Evolutionary conservation across 164 flowering plant species (phyloP).

Genomic region (Nymphaea thermarum): DNA sequence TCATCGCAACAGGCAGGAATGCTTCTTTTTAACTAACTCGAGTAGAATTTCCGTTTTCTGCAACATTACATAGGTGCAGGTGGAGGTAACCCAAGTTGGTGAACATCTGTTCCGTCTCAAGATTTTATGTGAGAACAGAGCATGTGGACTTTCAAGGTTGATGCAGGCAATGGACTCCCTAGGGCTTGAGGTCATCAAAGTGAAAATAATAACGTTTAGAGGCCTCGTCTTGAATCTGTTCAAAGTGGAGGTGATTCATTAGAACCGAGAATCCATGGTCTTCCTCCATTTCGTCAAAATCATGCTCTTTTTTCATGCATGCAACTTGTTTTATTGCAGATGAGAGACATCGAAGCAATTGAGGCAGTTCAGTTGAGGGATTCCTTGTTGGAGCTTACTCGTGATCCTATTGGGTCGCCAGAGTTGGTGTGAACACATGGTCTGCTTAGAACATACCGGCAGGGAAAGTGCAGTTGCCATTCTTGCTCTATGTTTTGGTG

Average conservation of each 20-base stretch:
- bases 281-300: background rate
- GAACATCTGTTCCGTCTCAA: conserved; percentile 27
- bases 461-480: too few relatives aligned
- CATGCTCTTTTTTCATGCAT: background rate
- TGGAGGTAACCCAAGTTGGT: conserved; percentile 45
- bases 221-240: conserved; percentile 35
- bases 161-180: conserved; percentile 35
- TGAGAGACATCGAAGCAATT: conserved; percentile 52
- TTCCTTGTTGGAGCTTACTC: conserved; percentile 58
- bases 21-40: conserved; percentile 2
- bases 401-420: conserved; percentile 20
- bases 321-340: conserved; percentile 24
- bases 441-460: too few relatives aligned
- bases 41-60: background rate
- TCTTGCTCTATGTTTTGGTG: too few relatives aligned
- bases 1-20: too few relatives aligned
- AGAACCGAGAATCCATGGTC: background rate
- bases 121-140: conserved; percentile 21
- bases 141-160: conserved; percentile 38
- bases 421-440: background rate
- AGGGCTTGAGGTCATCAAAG: conserved; percentile 38
- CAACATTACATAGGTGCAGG: conserved; percentile 15
- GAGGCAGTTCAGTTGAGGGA: conserved; percentile 78
- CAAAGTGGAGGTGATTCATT: conserved; percentile 32
- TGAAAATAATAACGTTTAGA: conserved; percentile 38